A percentile compares a stretch with the other conserved stretches of the same genome.
phyloP scores from a whole-genome alignment of 768 basidiomycete genomes.

The Exsudoporus frostii region DNA sequence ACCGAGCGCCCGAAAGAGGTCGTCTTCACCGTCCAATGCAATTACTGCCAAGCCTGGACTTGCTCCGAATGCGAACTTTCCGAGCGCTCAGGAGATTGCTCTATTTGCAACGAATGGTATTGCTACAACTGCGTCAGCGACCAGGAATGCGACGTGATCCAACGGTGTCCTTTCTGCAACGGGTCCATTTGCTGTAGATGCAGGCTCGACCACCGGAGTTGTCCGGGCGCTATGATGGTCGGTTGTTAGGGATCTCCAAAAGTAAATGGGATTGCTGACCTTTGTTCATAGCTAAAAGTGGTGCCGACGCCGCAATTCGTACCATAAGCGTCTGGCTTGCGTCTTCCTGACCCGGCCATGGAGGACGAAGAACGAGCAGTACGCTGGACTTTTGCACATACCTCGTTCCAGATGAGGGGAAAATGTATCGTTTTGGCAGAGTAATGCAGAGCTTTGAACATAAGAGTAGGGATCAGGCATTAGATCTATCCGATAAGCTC shows the following conservation, averaged over 20 bases:
- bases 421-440: not conserved
- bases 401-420: not conserved
- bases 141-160: not conserved
- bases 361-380: not conserved
- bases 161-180: not conserved
- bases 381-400: not conserved
- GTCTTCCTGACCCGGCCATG: not conserved
- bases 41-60: not conserved
- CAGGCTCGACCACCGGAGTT: not conserved
- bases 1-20: not conserved
- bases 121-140: slow-evolving; percentile 1
- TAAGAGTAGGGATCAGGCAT: too few species aligned
- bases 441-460: not conserved
- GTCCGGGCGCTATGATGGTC: not conserved
- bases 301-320: too few species aligned
- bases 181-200: slow-evolving; percentile 1
- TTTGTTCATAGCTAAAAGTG: not conserved
- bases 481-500: not conserved
- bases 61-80: slow-evolving; percentile 4
- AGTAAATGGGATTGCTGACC: not conserved
- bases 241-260: not conserved
- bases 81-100: not conserved
- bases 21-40: not conserved
- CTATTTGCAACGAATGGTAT: not conserved
- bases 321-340: too few species aligned